These are phyloP conservation scores for Tuber indicum DNA, from an alignment of 495 filamentous ascomycete genomes.

Conservation along the genomic window DNA sequence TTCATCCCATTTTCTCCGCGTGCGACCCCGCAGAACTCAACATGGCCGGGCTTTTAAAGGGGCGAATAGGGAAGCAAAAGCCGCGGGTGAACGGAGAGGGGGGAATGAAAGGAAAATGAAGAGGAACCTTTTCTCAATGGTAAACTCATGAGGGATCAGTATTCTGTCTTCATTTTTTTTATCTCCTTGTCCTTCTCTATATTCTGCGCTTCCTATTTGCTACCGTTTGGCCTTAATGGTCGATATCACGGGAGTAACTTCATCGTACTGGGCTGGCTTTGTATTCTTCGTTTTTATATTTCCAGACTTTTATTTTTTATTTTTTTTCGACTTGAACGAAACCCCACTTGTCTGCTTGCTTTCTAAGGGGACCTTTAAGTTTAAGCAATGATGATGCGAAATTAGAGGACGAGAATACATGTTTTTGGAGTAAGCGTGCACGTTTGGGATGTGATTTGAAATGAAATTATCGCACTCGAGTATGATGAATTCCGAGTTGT, in stretches of 20 bases:
- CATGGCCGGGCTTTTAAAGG: neutral
- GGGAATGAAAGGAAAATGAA: neutral
- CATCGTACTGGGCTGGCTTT: neutral
- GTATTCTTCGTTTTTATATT: neutral
- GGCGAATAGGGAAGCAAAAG: neutral
- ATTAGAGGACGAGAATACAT: neutral
- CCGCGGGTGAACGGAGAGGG: neutral
- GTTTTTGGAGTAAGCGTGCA: neutral
- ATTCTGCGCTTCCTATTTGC: neutral
- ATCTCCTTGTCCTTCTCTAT: neutral
- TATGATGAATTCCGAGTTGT: neutral
- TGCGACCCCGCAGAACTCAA: neutral
- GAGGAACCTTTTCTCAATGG: neutral
- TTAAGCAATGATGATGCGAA: neutral
- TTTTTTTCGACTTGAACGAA: neutral
- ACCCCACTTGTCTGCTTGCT: neutral
- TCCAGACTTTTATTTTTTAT: neutral
- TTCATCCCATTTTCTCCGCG: neutral
- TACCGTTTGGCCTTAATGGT: neutral
- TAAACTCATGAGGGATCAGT: neutral
- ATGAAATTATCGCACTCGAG: neutral
- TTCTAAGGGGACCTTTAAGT: neutral
- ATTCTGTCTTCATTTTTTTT: neutral
- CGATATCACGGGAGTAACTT: neutral
- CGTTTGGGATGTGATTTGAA: neutral